Percentiles rank a stretch among this genome's conserved stretches.
Conservation (phyloP, 768 basidiomycete genomes). For the Boletellus ananiceps region DNA sequence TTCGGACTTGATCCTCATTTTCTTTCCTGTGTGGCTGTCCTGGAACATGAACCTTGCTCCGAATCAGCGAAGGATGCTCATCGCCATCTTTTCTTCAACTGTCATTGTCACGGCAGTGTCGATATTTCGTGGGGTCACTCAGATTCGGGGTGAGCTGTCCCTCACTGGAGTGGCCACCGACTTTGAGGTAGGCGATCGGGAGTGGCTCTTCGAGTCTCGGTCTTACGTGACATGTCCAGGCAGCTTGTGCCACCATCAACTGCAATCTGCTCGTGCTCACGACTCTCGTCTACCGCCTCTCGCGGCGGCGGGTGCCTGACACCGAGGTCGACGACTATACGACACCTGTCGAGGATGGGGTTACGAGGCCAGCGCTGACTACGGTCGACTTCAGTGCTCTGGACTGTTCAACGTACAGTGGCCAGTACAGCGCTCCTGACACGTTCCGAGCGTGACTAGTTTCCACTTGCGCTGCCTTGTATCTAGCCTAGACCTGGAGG, state of each 20-base stretch:
- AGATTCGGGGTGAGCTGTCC: constrained; percentile 3
- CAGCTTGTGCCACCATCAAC: constrained; percentile 13
- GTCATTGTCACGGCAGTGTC: constrained; percentile 10
- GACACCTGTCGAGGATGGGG: not conserved
- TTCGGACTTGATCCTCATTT: constrained; percentile 15
- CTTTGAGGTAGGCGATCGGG: constrained; percentile 7
- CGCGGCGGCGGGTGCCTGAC: constrained; percentile 2
- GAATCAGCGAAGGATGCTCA: constrained; percentile 14
- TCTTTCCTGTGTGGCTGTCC: constrained; percentile 8
- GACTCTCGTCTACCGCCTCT: constrained; percentile 15
- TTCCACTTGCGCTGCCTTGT: not conserved
- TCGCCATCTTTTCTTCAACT: constrained; percentile 9
- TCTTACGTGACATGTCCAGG: constrained; percentile 7
- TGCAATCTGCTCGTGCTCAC: constrained; percentile 21
- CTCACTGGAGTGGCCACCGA: constrained; percentile 10
- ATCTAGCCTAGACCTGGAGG: not conserved
- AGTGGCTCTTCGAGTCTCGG: not conserved
- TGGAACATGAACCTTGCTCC: constrained; percentile 11
- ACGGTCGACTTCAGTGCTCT: constrained; percentile 9
- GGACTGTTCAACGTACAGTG: not conserved
- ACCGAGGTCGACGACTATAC: constrained; percentile 9
- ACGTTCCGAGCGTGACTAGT: not conserved
- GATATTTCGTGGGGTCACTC: constrained; percentile 13
- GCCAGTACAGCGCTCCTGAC: not conserved
- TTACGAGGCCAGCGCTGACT: constrained; percentile 8